Percentiles rank a stretch among this genome's conserved stretches.
These are phyloP conservation scores for Candida ovalis DNA, from an alignment of 805 yeast genomes.

Conservation along the genomic window DNA sequence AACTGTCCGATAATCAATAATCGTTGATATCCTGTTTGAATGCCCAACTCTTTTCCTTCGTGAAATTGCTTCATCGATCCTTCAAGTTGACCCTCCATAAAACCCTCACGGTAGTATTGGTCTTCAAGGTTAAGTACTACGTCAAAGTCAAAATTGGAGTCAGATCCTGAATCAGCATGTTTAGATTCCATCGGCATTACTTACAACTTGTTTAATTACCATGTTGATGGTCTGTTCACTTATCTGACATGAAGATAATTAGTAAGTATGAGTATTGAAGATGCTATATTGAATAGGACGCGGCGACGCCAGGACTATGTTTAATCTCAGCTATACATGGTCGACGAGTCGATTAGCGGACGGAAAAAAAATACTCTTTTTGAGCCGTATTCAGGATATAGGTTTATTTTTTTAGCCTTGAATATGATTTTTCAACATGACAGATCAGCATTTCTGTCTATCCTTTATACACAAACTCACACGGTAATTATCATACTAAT, in stretches of 20 bases:
- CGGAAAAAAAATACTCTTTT: no score
- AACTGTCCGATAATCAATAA: conserved; percentile 67
- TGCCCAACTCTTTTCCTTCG: conserved; percentile 85
- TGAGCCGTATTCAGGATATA: no score
- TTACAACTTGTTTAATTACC: not conserved
- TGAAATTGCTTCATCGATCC: conserved; percentile 54
- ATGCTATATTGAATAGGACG: no score
- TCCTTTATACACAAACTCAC: no score
- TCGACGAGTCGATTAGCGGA: no score
- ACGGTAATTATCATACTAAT: no score
- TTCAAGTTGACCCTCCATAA: conserved; percentile 60
- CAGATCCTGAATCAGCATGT: conserved; percentile 19
- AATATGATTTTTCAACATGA: no score
- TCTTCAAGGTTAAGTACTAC: conserved; percentile 58
- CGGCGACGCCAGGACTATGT: no score
- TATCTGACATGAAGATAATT: not conserved
- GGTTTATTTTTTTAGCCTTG: no score
- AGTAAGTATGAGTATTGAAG: no score
- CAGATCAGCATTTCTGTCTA: no score
- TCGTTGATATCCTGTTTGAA: conserved; percentile 73
- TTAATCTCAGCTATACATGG: no score
- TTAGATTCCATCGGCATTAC: conserved; percentile 18
- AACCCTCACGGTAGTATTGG: conserved; percentile 65
- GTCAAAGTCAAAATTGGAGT: conserved; percentile 50
- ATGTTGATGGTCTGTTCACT: not conserved